phyloP scores from a whole-genome alignment of 108 stramenopile genomes.

The Skeletonema costatum region DNA sequence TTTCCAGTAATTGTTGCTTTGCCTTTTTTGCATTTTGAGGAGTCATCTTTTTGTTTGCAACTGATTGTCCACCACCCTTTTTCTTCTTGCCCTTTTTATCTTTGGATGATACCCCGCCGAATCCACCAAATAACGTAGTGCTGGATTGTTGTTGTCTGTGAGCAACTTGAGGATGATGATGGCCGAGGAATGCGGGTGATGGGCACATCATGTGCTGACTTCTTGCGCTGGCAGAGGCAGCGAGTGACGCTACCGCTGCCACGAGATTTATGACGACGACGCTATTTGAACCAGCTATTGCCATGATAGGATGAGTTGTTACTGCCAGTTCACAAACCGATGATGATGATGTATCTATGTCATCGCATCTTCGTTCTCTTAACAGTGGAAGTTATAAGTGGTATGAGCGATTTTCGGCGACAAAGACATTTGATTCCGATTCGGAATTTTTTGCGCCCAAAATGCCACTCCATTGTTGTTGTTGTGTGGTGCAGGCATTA shows the following conservation, averaged over 20 bases:
- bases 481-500: too few relatives aligned
- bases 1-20: constrained; percentile 24
- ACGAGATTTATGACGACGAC: background rate
- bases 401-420: too few relatives aligned
- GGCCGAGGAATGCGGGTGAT: background rate
- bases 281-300: background rate
- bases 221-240: background rate
- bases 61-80: constrained; percentile 3
- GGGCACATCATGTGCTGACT: background rate
- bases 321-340: too few relatives aligned
- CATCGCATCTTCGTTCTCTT: too few relatives aligned
- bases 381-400: too few relatives aligned
- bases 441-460: too few relatives aligned
- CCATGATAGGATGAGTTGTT: too few relatives aligned
- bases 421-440: too few relatives aligned
- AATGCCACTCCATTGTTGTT: too few relatives aligned
- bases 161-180: constrained; percentile 15
- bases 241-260: background rate
- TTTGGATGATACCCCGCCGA: constrained; percentile 11
- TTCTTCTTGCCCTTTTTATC: constrained; percentile 2
- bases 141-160: constrained; percentile 50
- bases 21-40: constrained; percentile 26
- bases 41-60: constrained; percentile 25
- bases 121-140: constrained; percentile 31
- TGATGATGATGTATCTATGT: too few relatives aligned